These are phyloP conservation scores for Cladorrhinum sp. DNA, from an alignment of 2,329 filamentous ascomycete genomes.

Conservation along the genomic window DNA sequence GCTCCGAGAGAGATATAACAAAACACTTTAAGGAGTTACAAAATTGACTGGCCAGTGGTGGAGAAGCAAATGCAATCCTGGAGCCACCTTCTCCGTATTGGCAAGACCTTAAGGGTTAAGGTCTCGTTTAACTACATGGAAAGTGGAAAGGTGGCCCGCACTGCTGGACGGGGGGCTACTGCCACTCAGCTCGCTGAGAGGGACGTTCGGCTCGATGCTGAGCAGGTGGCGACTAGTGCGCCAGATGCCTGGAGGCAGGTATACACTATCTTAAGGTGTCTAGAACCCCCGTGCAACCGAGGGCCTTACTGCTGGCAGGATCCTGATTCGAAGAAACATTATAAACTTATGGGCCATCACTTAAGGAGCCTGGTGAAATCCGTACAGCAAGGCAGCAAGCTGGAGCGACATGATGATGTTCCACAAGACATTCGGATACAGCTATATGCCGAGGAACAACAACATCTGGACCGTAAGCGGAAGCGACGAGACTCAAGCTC, in stretches of 20 bases:
- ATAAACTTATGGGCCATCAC: slow-evolving; percentile 9
- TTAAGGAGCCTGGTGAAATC: slow-evolving; percentile 8
- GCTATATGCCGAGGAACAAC: slow-evolving; percentile 18
- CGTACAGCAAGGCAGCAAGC: slow-evolving; percentile 10
- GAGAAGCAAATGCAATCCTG: slow-evolving; percentile 30
- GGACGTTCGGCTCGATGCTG: slow-evolving; percentile 4
- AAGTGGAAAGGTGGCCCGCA: slow-evolving; percentile 14
- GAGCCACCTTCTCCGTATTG: slow-evolving; percentile 27
- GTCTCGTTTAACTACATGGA: slow-evolving; percentile 34
- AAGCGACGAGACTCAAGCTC: slow-evolving; percentile 9
- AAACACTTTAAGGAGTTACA: slow-evolving; percentile 28
- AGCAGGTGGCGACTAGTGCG: neutral
- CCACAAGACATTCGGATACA: slow-evolving; percentile 12
- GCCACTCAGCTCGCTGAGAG: slow-evolving; percentile 12
- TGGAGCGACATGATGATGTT: slow-evolving; percentile 13
- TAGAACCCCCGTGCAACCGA: slow-evolving; percentile 2
- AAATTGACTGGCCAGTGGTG: slow-evolving; percentile 31
- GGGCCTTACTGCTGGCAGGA: slow-evolving; percentile 11
- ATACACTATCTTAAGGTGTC: slow-evolving; percentile 7
- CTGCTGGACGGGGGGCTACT: slow-evolving; percentile 15
- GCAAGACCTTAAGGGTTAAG: slow-evolving; percentile 32
- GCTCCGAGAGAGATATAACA: slow-evolving; percentile 30
- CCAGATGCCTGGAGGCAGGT: slow-evolving; percentile 8
- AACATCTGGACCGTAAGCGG: slow-evolving; percentile 12
- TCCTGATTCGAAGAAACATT: slow-evolving; percentile 3